These are phyloP conservation scores for Wickerhamiella occidentalis DNA, from an alignment of 805 yeast species.

Conservation along the genomic window DNA sequence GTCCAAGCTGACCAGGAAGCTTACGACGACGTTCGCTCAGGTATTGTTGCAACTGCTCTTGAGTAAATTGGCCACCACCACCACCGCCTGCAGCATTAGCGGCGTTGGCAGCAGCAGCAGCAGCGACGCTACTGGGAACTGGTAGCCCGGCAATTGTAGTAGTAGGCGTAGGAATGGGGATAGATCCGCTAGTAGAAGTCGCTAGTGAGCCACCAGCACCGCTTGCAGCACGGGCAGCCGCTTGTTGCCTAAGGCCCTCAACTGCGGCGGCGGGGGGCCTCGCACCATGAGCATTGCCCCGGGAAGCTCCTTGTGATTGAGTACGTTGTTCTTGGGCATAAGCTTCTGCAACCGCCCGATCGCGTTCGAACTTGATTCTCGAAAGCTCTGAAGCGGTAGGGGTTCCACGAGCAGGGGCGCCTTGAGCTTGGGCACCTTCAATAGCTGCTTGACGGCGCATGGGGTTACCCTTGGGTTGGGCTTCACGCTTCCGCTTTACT, in stretches of 20 bases:
- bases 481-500: slow-evolving; percentile 79
- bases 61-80: slow-evolving; percentile 12
- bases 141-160: slow-evolving; percentile 23
- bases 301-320: slow-evolving; percentile 4
- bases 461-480: slow-evolving; percentile 44
- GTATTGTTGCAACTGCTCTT: slow-evolving; percentile 23
- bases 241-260: neutral
- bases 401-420: slow-evolving; percentile 28
- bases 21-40: slow-evolving; percentile 23
- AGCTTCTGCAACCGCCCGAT: slow-evolving; percentile 63
- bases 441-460: slow-evolving; percentile 30
- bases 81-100: slow-evolving; percentile 3
- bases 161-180: slow-evolving; percentile 10
- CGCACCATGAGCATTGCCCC: slow-evolving; percentile 6
- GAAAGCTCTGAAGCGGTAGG: slow-evolving; percentile 81
- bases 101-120: slow-evolving; percentile 19
- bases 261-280: slow-evolving; percentile 13
- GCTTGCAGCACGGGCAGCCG: neutral
- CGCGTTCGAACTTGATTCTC: slow-evolving; percentile 71
- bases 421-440: slow-evolving; percentile 23
- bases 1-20: neutral
- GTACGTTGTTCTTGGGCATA: slow-evolving; percentile 25
- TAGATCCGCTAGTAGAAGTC: too few species aligned
- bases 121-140: slow-evolving; percentile 22
- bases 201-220: neutral